Conservation (phyloP, 108 stramenopile species). For the Seminavis robusta region DNA sequence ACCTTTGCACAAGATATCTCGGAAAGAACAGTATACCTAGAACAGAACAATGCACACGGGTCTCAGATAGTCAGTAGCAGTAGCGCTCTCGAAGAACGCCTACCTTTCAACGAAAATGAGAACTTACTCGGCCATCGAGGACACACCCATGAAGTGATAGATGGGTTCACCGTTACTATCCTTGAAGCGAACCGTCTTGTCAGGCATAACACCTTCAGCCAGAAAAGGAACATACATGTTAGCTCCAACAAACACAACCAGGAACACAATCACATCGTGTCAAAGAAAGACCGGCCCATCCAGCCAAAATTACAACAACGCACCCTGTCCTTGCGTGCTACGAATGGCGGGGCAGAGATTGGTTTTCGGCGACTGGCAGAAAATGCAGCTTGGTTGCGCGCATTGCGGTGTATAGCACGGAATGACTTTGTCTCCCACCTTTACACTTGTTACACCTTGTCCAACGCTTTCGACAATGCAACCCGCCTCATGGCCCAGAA, state of each 20-base stretch:
- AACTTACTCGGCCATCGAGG: constrained; percentile 80
- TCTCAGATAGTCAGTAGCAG: too few species aligned
- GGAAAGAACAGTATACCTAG: constrained; percentile 74
- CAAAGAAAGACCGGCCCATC: too few species aligned
- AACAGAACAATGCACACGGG: neutral
- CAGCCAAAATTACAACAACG: too few species aligned
- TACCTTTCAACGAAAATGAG: too few species aligned
- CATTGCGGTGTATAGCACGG: constrained; percentile 88
- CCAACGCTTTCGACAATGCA: constrained; percentile 89
- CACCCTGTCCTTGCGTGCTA: constrained; percentile 59
- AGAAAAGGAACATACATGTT: neutral
- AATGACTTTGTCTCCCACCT: constrained; percentile 80
- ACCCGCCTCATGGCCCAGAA: constrained; percentile 80
- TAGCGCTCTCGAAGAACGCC: too few species aligned
- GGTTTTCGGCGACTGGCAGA: constrained; percentile 83
- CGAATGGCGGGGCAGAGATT: constrained; percentile 92
- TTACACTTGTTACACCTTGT: constrained; percentile 82
- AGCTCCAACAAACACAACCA: too few species aligned
- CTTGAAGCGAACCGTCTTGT: constrained; percentile 49
- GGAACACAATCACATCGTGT: too few species aligned
- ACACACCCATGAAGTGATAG: constrained; percentile 89
- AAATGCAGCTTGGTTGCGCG: constrained; percentile 68
- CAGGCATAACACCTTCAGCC: constrained; percentile 70
- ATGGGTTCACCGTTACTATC: constrained; percentile 51
- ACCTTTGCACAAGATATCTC: constrained; percentile 90